These are phyloP conservation scores for Haplographium delicatum DNA, from an alignment of 495 filamentous ascomycete species.

Conservation along the genomic window DNA sequence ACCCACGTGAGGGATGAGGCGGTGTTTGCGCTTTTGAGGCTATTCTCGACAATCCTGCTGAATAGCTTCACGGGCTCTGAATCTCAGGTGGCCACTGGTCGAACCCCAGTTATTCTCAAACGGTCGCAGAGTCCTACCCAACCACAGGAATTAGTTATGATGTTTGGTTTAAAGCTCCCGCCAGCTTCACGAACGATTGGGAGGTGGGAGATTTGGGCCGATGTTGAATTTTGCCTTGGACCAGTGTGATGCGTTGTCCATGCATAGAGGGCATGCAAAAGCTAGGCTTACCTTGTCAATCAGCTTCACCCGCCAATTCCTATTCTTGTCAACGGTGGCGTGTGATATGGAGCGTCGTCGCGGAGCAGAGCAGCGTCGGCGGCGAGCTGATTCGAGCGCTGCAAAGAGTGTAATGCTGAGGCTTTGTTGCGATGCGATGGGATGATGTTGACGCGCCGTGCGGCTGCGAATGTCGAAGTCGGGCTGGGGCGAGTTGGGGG, in stretches of 20 bases:
- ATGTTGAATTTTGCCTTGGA: conserved; percentile 21
- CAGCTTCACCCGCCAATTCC: conserved; percentile 19
- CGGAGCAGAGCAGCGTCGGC: conserved; percentile 6
- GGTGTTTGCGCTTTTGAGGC: conserved; percentile 22
- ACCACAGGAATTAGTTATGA: conserved; percentile 42
- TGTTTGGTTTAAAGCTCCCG: conserved; percentile 18
- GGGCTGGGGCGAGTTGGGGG: too few species aligned
- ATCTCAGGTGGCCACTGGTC: conserved; percentile 28
- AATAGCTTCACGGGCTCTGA: conserved; percentile 23
- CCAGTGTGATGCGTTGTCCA: conserved; percentile 28
- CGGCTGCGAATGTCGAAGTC: conserved; percentile 5
- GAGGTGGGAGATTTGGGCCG: conserved; percentile 18
- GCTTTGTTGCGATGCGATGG: conserved; percentile 12
- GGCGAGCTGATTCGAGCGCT: conserved; percentile 8
- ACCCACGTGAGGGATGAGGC: conserved; percentile 24
- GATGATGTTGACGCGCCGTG: conserved; percentile 14
- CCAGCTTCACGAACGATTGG: conserved; percentile 20
- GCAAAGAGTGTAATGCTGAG: conserved; percentile 12
- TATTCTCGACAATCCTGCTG: conserved; percentile 26
- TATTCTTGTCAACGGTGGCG: conserved; percentile 21
- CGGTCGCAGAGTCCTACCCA: conserved; percentile 36
- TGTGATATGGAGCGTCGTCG: conserved; percentile 1
- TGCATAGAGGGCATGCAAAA: conserved; percentile 23
- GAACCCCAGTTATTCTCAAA: conserved; percentile 32
- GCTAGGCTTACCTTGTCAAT: conserved; percentile 26